phyloP scores from a whole-genome alignment of 148 eudicot genomes.

The Pharnaceum exiguum region DNA sequence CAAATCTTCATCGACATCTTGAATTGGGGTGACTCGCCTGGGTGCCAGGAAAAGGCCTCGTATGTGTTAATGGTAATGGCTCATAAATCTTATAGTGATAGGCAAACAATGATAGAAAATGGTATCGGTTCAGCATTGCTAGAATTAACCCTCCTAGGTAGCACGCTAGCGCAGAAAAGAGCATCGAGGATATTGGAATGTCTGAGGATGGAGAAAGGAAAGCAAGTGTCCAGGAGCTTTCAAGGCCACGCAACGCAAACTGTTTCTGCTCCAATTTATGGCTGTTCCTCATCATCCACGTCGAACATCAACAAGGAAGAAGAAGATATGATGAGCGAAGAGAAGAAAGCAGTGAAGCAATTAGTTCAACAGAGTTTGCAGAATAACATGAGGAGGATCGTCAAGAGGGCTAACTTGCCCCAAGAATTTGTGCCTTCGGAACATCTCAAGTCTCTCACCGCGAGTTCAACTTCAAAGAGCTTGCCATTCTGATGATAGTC shows the following conservation, averaged over 20 bases:
- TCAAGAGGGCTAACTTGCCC: constrained; percentile 84
- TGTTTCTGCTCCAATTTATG: constrained; percentile 65
- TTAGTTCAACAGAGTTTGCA: constrained; percentile 93
- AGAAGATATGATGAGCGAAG: constrained; percentile 70
- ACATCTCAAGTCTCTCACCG: constrained; percentile 67
- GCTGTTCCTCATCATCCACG: constrained; percentile 34
- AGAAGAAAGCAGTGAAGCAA: constrained; percentile 83
- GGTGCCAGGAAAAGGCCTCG: constrained; percentile 86
- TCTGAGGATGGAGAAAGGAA: constrained; percentile 74
- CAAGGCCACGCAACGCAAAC: constrained; percentile 29
- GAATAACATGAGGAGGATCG: constrained; percentile 79
- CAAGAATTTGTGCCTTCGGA: constrained; percentile 84
- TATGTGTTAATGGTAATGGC: constrained; percentile 91
- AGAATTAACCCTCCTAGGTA: constrained; percentile 84
- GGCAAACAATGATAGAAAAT: constrained; percentile 74
- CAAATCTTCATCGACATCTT: constrained; percentile 63
- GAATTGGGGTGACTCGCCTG: constrained; percentile 79
- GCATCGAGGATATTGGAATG: constrained; percentile 84
- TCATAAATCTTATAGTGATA: constrained; percentile 69
- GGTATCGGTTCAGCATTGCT: constrained; percentile 69
- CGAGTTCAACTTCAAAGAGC: constrained; percentile 84
- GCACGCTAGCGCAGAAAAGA: constrained; percentile 82
- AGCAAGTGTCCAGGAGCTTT: constrained; percentile 45
- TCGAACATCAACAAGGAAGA: constrained; percentile 29
- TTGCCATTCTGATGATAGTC: constrained; percentile 66